phyloP scores from a whole-genome alignment of 768 basidiomycete species.

The Lactarius quietus region DNA sequence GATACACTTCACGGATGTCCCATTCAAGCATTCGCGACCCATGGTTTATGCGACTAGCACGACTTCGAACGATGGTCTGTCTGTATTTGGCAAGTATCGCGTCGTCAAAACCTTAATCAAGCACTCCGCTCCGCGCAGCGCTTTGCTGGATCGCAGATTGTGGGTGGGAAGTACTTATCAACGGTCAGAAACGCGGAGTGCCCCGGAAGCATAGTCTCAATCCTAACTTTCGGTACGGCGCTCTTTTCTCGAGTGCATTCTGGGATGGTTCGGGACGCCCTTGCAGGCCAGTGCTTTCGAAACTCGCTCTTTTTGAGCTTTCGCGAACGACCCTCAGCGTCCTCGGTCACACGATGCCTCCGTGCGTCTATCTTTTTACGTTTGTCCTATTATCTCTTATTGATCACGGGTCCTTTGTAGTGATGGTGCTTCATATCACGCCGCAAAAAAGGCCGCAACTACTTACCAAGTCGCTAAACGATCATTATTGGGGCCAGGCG shows the following conservation, averaged over 20 bases:
- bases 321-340: constrained; percentile 34
- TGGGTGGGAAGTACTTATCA: constrained; percentile 63
- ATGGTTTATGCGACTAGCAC: constrained; percentile 28
- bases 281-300: constrained; percentile 50
- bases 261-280: background rate
- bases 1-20: constrained; percentile 54
- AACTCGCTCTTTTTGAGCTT: constrained; percentile 50
- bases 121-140: constrained; percentile 39
- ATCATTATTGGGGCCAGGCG: constrained; percentile 40
- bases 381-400: background rate
- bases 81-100: constrained; percentile 21
- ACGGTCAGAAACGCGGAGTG: constrained; percentile 76
- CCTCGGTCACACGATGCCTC: constrained; percentile 19
- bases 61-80: constrained; percentile 77
- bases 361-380: constrained; percentile 19
- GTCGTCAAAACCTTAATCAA: constrained; percentile 4
- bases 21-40: constrained; percentile 57
- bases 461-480: constrained; percentile 53
- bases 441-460: constrained; percentile 40
- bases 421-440: constrained; percentile 40
- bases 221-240: constrained; percentile 55
- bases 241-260: background rate
- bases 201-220: constrained; percentile 64
- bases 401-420: background rate
- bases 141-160: constrained; percentile 64